Evolutionary conservation across 257 asterid genomes (phyloP).

Genomic region (Primulina huaijiensis): DNA sequence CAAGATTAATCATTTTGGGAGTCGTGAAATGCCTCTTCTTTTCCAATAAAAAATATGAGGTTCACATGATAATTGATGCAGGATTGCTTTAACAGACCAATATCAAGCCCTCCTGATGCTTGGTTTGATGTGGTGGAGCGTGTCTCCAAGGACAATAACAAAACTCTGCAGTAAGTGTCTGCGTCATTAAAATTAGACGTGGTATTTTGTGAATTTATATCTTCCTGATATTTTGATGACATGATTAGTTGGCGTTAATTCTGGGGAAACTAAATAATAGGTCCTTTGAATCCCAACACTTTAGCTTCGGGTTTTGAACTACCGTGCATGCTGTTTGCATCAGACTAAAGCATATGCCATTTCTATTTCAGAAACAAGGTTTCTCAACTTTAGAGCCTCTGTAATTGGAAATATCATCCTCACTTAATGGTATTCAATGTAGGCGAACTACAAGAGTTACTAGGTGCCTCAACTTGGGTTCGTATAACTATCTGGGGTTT

Average conservation of each 20-base stretch:
- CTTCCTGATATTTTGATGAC: background rate
- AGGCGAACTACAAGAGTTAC: slow-evolving; percentile 70
- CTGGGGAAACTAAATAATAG: background rate
- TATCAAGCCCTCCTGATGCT: slow-evolving; percentile 98
- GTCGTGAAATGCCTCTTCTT: background rate
- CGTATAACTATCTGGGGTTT: slow-evolving; percentile 96
- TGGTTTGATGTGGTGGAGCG: slow-evolving; percentile 99
- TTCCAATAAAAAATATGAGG: background rate
- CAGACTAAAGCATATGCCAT: background rate
- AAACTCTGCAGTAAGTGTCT: slow-evolving; percentile 69
- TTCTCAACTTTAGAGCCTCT: slow-evolving; percentile 21
- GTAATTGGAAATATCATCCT: slow-evolving; percentile 16
- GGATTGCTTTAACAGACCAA: slow-evolving; percentile 99
- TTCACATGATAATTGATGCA: slow-evolving; percentile 28
- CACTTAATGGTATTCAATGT: slow-evolving; percentile 27
- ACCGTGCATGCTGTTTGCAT: slow-evolving; percentile 13
- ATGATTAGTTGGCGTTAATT: slow-evolving; percentile 3
- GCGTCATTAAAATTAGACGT: slow-evolving; percentile 1
- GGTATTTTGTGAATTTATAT: background rate
- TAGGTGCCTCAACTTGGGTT: slow-evolving; percentile 94
- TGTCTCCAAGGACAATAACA: slow-evolving; percentile 81
- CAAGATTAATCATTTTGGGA: background rate
- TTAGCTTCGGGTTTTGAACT: background rate
- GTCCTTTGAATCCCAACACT: slow-evolving; percentile 2
- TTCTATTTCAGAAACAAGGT: slow-evolving; percentile 11